Percentiles rank a stretch among this genome's conserved stretches.
Conservation (phyloP, 2,329 filamentous ascomycete genomes). For the Trichoderma sp. region DNA sequence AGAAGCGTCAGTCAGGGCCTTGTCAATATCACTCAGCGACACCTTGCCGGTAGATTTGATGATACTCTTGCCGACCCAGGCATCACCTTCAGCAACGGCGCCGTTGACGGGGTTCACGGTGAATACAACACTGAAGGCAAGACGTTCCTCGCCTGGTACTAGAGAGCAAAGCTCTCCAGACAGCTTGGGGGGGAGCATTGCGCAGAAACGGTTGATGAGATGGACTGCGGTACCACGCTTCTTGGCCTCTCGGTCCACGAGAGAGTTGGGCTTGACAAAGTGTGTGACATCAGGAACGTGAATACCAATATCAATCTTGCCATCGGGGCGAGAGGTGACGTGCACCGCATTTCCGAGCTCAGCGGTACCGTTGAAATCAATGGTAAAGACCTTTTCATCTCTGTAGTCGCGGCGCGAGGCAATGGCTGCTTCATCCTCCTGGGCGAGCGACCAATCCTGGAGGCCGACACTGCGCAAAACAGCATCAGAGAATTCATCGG, state of each 20-base stretch:
- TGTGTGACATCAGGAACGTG: constrained; percentile 94
- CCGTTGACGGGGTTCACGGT: constrained; percentile 81
- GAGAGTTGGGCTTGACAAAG: constrained; percentile 93
- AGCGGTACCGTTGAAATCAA: constrained; percentile 83
- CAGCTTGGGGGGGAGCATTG: constrained; percentile 85
- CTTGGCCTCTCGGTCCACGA: constrained; percentile 95
- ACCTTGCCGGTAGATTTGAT: constrained; percentile 89
- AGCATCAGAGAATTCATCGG: constrained; percentile 95
- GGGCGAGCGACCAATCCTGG: constrained; percentile 84
- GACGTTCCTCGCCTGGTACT: constrained; percentile 79
- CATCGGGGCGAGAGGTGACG: constrained; percentile 78
- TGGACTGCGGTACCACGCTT: constrained; percentile 97
- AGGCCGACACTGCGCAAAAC: constrained; percentile 89
- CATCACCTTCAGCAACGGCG: constrained; percentile 75
- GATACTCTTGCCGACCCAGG: constrained; percentile 90
- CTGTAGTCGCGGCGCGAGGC: constrained; percentile 85
- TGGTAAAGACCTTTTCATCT: constrained; percentile 82
- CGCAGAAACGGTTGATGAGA: constrained; percentile 81
- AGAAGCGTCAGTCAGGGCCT: constrained; percentile 65
- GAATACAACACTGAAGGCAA: constrained; percentile 92
- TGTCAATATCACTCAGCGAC: constrained; percentile 81
- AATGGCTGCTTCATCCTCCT: constrained; percentile 74
- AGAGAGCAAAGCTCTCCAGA: constrained; percentile 86
- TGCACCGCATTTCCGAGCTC: constrained; percentile 93
- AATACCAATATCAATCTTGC: constrained; percentile 88